Evolutionary conservation across 805 yeast genomes (phyloP), one percentile per base, ranked within the genome.

Genomic region (Candida montana): DNA sequence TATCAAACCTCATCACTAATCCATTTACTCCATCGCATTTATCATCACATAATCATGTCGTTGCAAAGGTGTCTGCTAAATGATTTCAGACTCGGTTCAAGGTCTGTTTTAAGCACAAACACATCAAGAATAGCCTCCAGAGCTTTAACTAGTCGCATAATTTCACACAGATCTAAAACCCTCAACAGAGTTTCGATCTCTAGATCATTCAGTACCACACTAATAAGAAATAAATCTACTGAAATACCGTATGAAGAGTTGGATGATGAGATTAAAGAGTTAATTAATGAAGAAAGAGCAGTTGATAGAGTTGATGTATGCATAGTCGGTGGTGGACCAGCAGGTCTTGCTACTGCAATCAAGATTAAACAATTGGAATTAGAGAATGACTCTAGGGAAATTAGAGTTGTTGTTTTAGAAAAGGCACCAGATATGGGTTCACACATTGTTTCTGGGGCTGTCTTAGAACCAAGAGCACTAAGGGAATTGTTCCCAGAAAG

Each of bases 281-380:
- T 65, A 4, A 62, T 82, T 13, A 67, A 67, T 1, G 82, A 77
- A 47, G 86, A 81, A 48, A 70, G 98, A 42, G 95, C 85, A 6
- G 75, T 72, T 12, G 99, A 93, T 57, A 75, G 77, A 26, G 96
- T 87, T 12, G 99, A 93, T 61, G 95, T 93, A 18, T 85, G 95
- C 55, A 88, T 93, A 39, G 95, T 93, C 2, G 99, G 99, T 33
- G 98, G 95, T 28, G 99, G 99, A 0, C 98, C 98, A 7, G 95
- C 98, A 2, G 99, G 99, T 3, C 68, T 93, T 38, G 90, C 96
- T 1, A 83, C 99, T 2, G 98, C 98, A 11, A 93, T 93, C 48
- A 74, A 76, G 51, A 68, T 88, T 46, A 93, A 93, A 61, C 96
- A 90, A 59, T 65, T 91, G 28, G 96, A 90, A 56, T 67, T 72